These are phyloP conservation scores for Volvox africanus DNA, from an alignment of 139 green algal species.

Conservation along the genomic window DNA sequence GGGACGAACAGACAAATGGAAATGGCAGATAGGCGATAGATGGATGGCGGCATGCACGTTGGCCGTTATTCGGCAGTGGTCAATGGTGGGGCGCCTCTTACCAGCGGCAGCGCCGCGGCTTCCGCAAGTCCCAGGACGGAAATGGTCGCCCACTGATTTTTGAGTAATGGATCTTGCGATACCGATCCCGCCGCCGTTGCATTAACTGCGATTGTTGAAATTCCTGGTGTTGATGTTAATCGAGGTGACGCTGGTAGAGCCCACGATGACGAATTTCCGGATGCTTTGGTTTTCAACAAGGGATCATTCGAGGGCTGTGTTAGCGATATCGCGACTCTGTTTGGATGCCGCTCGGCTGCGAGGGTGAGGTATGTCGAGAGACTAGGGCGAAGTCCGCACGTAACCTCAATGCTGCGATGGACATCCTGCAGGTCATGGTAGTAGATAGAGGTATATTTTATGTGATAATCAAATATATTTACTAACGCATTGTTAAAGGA, in stretches of 20 bases:
- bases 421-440: background rate
- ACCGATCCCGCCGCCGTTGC: too few species aligned
- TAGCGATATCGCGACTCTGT: background rate
- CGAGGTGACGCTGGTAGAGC: too few species aligned
- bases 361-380: background rate
- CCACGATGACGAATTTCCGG: too few species aligned
- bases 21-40: background rate
- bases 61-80: background rate
- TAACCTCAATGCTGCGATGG: background rate
- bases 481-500: too few species aligned
- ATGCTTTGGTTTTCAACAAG: too few species aligned
- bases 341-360: background rate
- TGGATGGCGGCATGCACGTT: background rate
- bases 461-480: background rate
- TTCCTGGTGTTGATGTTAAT: too few species aligned
- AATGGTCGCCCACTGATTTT: background rate
- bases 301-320: too few species aligned
- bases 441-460: background rate
- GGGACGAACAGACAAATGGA: background rate
- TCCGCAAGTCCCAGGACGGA: slow-evolving; percentile 6
- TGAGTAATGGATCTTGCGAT: too few species aligned
- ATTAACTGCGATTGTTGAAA: too few species aligned
- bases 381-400: background rate
- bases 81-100: background rate
- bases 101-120: background rate